Base-by-base conservation (phyloP, 106 monocot genomes). In the Platanthera zijinensis region DNA sequence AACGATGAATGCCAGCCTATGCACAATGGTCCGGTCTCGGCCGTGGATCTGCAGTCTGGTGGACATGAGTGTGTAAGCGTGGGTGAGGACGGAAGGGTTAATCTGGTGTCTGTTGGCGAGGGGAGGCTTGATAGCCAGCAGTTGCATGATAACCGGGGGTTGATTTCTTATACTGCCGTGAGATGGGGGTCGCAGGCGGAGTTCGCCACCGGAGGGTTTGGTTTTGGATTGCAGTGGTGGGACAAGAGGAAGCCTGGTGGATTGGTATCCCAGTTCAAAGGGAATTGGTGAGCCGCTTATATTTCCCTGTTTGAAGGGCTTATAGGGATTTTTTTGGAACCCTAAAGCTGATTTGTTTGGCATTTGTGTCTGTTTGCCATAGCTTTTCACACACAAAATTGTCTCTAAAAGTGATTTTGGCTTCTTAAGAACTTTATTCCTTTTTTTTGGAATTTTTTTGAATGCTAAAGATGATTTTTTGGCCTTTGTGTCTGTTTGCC, bases 11-110 rank as follows among this genome's bases (percentile, higher is more conserved):
- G 19, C 25, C 21, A 73, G 14, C 48, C 77, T 57, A 72, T 91
- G 21, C 89, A 87, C 64, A 18, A 77, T 15, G 91, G 89, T 8
- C 19, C 80, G 5, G 63, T 91, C 10, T 64, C 89, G 78, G 82
- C 80, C n/a, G 71, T 94, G 51, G 91, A 97, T 68, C 45, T 89
- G 52, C 73, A 77, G 78, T 67, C 18, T 45, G 84, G 77, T 11
- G 90, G 89, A 70, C 52, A 84, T 76, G 84, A 89, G 68, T 89
- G 87, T 72, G 84, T 94, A 47, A 91, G 80, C 17, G 97, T 82
- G 14, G 94, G 94, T 47, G 89, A 91, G 89, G 97, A 97, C 18
- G 97, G 97, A 22, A 84, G 85, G 78, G 91, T 99, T 32, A 89
- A 90, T 71, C n/a, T 94, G 78, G 89, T 92, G n/a, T 73, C 18